These are phyloP conservation scores for Turritis glabra DNA, from an alignment of 345 rosid genomes.

Conservation along the genomic window DNA sequence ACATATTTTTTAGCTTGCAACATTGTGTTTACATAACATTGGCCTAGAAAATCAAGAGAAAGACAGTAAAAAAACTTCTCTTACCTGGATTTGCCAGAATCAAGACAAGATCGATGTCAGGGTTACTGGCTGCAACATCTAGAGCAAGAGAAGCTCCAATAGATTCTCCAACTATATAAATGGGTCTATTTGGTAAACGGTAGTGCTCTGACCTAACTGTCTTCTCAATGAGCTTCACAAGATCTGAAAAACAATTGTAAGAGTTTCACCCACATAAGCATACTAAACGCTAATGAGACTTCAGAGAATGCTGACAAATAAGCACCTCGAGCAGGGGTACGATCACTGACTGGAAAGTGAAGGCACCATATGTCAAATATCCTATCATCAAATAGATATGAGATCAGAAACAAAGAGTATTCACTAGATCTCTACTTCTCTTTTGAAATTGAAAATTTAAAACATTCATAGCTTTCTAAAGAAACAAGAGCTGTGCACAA, in stretches of 20 bases:
- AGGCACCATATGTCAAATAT: slow-evolving; percentile 69
- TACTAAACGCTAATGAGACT: background rate
- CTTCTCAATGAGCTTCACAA: slow-evolving; percentile 55
- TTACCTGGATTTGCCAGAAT: slow-evolving; percentile 69
- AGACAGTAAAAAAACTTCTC: background rate
- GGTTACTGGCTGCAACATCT: slow-evolving; percentile 59
- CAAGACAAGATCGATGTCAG: slow-evolving; percentile 54
- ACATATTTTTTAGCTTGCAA: background rate
- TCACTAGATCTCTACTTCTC: background rate
- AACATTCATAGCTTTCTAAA: too few relatives aligned
- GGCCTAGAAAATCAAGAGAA: background rate
- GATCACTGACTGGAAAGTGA: slow-evolving; percentile 64
- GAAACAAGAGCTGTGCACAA: background rate
- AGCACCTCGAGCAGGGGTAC: slow-evolving; percentile 58
- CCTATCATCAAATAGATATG: slow-evolving; percentile 40
- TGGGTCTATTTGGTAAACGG: slow-evolving; percentile 50
- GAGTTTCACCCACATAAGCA: slow-evolving; percentile 9
- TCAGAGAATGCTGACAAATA: background rate
- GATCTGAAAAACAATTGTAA: slow-evolving; percentile 38
- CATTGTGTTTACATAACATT: background rate
- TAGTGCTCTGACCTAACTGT: slow-evolving; percentile 48
- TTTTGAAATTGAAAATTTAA: background rate
- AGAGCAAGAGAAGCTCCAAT: slow-evolving; percentile 52
- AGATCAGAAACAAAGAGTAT: background rate
- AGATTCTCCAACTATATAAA: slow-evolving; percentile 62